phyloP scores from a whole-genome alignment of 495 filamentous ascomycete genomes.

The Pseudevernia furfuracea region DNA sequence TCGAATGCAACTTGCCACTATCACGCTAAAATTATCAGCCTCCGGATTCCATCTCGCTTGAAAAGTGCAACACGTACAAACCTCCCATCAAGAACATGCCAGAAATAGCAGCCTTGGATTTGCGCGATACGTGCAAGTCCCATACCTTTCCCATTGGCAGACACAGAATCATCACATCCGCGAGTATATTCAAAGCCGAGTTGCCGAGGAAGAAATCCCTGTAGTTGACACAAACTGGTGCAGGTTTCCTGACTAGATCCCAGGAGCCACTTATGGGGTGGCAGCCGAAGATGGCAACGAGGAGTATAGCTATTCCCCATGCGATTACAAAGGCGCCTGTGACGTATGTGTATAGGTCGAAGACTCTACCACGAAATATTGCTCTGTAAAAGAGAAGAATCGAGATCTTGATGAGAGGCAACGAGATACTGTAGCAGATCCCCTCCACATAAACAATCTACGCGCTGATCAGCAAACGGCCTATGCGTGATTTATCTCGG shows the following conservation, averaged over 20 bases:
- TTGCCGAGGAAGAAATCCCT: constrained; percentile 32
- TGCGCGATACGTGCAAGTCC: constrained; percentile 35
- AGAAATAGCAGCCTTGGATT: constrained; percentile 26
- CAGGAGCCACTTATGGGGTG: neutral
- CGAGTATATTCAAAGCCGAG: constrained; percentile 36
- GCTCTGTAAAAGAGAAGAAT: constrained; percentile 11
- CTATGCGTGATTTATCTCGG: neutral
- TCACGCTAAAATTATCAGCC: neutral
- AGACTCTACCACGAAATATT: constrained; percentile 1
- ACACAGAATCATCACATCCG: constrained; percentile 37
- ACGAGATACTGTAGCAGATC: neutral
- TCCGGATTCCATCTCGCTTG: neutral
- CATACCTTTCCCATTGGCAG: constrained; percentile 46
- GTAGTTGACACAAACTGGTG: constrained; percentile 30
- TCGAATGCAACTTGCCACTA: neutral
- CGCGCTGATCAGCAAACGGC: neutral
- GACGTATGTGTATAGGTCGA: constrained; percentile 14
- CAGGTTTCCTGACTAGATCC: constrained; percentile 18
- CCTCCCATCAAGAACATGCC: constrained; percentile 5
- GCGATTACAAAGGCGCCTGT: constrained; percentile 30
- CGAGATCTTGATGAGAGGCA: constrained; percentile 12
- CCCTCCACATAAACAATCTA: neutral
- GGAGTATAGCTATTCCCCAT: constrained; percentile 30
- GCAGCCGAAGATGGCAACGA: constrained; percentile 30
- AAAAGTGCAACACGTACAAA: neutral